Base-by-base conservation (phyloP, 1,284 basidiomycete species). In the Sporisorium iseilematis-ciliati region DNA sequence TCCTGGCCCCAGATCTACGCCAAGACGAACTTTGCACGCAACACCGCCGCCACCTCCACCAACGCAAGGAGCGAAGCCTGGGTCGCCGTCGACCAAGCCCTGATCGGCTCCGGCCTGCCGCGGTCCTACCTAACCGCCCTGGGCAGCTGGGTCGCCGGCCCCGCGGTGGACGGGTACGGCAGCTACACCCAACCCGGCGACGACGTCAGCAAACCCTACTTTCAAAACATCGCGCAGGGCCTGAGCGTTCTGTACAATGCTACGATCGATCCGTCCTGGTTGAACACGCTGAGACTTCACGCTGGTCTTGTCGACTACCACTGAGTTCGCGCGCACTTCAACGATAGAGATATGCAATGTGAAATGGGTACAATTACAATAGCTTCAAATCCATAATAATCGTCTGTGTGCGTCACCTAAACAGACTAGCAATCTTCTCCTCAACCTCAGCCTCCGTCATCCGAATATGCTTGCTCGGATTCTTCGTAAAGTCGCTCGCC, bases 81-180 rank as follows among this genome's bases (percentile, higher is more conserved):
- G 69, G 4, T 11, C 7, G 58, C 53, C 1, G 58, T 60, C 10
- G 40, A 75, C 16, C 33, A 46, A 33, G 40, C 53, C 0, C 31
- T 75, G n/a, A 42, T 63, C 1, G 67, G 73, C 2, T 26, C 59
- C 16, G 54, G 60, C 5, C 35, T 74, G 43, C 57, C 70, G 1
- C 50, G 59, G 4, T 64, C 66, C 2, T 72, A 70, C 52, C 54
- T 68, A 35, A 83, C 80, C 0, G 78, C 57, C 0, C 57, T 82
- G 10, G 83, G 83, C 5, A 76, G 77, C 26, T 84, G 83, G 83
- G 82, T 84, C 2, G 83, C 81, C 0, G 83, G 83, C n/a, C 78
- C 82, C 1, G 71, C 81, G 4, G 69, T 75, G 3, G 69, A 73
- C 21, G 78, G 80, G 4, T 61, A 56, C 33, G 78, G 77, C 1